Evolutionary conservation across 495 filamentous ascomycete species (phyloP), one percentile per base, ranked within the genome.

Genomic region (Tricharina praecox): DNA sequence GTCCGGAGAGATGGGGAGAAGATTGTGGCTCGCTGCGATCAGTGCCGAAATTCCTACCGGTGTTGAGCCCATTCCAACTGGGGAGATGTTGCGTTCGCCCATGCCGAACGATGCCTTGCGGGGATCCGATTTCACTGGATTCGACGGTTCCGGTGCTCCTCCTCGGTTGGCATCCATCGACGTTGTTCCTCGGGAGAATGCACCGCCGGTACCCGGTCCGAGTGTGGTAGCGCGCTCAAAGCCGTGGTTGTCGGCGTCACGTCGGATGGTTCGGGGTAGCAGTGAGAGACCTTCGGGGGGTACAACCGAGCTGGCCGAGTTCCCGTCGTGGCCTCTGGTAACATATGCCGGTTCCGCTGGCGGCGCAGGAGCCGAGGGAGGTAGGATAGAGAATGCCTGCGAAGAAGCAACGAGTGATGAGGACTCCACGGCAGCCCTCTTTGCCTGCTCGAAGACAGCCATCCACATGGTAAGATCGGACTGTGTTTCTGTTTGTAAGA

Each of bases 401-500:
- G 49, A 74, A 63, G 32, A 67, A 65, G 32, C 77, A 25, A 64
- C 77, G 66, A 67, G 83, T 54, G 67, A 73, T 62, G 67, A 76
- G 55, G 81, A 76, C 59, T 95, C 85, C 40, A 97, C 69, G 1
- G 88, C 88, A 54, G 82, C 84, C 48, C 83, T 79, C 65, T 97
- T 97, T 23, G 90, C 86, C 21, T 83, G 72, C 50, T 96, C 90
- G 55, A 97, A 95, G 5, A 84, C 76, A 47, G 79, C 74, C 36
- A 97, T 76, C 90, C 90, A 97, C 49, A 88, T 84, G 50, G 80
- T 81, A 19, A 97, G 68, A 55, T 95, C 83, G 39, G 70, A 66
- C 56, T 95, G 90, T 0, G 85, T 93, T 60, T 96, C 92, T 3
- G 90, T 84, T 64, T 97, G 90, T 23, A 97, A 68, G 47, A 94